Conservation (phyloP, 2,329 filamentous ascomycete genomes). For the Aschersonia sp. region DNA sequence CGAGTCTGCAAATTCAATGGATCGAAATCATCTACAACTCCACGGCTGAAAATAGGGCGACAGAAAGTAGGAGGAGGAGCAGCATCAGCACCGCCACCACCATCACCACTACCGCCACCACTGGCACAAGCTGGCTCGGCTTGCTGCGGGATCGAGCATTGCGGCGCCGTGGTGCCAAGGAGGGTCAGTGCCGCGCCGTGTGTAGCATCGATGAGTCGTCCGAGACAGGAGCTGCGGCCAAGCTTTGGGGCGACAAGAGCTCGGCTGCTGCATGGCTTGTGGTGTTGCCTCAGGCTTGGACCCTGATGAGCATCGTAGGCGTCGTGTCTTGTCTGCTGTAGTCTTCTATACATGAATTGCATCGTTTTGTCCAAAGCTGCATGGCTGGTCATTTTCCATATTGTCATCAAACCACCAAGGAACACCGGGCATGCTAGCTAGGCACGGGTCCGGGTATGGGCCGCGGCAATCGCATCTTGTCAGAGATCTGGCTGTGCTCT, state of each 20-base stretch:
- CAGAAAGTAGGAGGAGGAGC: background rate
- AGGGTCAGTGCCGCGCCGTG: constrained; percentile 11
- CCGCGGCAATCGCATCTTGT: too few relatives aligned
- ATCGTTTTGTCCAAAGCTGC: background rate
- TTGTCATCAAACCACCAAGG: too few relatives aligned
- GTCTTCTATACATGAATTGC: too few relatives aligned
- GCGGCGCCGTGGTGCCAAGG: background rate
- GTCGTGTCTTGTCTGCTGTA: background rate
- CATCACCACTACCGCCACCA: background rate
- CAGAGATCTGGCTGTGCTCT: too few relatives aligned
- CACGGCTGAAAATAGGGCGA: constrained; percentile 9
- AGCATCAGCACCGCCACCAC: background rate
- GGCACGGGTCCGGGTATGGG: too few relatives aligned
- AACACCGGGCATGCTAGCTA: too few relatives aligned
- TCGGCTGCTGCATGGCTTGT: background rate
- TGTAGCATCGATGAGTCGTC: constrained; percentile 20
- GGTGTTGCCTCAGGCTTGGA: background rate
- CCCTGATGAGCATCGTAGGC: background rate
- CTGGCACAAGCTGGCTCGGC: background rate
- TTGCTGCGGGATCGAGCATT: background rate
- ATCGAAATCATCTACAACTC: constrained; percentile 43
- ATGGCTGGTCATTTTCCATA: background rate
- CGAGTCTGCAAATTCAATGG: constrained; percentile 46
- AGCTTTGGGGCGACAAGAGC: constrained; percentile 10
- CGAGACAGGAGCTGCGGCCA: constrained; percentile 9